Evolutionary conservation across 768 basidiomycete genomes (phyloP).

Genomic region (Thelephora aurantiotincta): DNA sequence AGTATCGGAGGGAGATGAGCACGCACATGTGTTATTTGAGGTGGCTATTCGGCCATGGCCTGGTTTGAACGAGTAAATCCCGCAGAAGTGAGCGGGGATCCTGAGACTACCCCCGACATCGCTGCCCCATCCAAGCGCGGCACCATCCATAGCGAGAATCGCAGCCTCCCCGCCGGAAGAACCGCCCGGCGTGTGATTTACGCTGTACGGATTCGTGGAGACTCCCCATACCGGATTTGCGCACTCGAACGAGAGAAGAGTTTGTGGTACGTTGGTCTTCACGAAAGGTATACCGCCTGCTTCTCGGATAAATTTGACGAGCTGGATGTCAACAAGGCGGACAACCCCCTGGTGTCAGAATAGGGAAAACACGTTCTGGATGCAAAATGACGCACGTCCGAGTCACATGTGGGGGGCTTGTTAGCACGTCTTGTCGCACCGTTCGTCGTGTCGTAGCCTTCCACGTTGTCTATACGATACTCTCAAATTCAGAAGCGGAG

Average conservation of each 20-base stretch:
- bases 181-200: conserved; percentile 41
- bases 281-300: conserved; percentile 81
- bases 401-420: conserved; percentile 43
- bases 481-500: conserved; percentile 1
- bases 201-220: conserved; percentile 51
- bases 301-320: conserved; percentile 37
- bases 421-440: conserved; percentile 63
- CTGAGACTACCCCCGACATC: conserved; percentile 77
- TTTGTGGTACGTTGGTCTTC: conserved; percentile 91
- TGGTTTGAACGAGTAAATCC: conserved; percentile 69
- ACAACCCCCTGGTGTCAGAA: too few species aligned
- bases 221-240: conserved; percentile 67
- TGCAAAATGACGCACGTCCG: conserved; percentile 32
- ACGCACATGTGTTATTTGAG: conserved; percentile 1
- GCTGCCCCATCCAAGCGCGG: conserved; percentile 66
- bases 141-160: conserved; percentile 64
- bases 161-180: conserved; percentile 80
- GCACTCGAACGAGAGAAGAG: conserved; percentile 76
- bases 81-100: conserved; percentile 70
- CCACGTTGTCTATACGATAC: conserved; percentile 34
- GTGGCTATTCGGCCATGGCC: conserved; percentile 33
- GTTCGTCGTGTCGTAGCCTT: conserved; percentile 49
- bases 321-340: conserved; percentile 19
- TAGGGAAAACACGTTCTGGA: too few species aligned
- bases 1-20: too few species aligned